Evolutionary conservation across 1,284 basidiomycete species (phyloP), one percentile per base, ranked within the genome.

Genomic region (Tylopilus orsonianus): DNA sequence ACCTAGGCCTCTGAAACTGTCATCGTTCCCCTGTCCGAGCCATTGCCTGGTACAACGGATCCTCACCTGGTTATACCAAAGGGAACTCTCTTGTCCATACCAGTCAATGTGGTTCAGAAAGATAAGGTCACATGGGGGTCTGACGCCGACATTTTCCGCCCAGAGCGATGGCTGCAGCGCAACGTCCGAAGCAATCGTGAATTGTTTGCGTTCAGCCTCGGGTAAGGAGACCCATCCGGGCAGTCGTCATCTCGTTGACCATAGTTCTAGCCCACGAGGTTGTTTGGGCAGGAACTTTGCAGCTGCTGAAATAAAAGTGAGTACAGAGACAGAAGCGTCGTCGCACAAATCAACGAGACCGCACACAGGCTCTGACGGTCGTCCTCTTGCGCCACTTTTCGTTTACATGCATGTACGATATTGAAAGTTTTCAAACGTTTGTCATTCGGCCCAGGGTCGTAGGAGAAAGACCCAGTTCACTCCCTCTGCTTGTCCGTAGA

Each of bases 371-470:
- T 27, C 61, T 81, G 43, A 65, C 72, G 20, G 60, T 76, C 18
- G 72, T 73, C 12, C 70, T 83, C 22, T 59, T 83, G 52, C 72
- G 68, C 22, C 73, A 77, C 30, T 82, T 80, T 59, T 70, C 74
- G 7, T 79, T 82, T 56, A 62, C 69, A 4, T 78, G 75, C 50
- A 56, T 66, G 18, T 56, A 66, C 38, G 68, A 80, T 22, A 80
- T 83, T 41, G 80, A 83, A 54, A 59, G 77, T 19, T 83, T 81
- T 58, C 79, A 81, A 54, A 80, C 79, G 44, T 83, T 82, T 52
- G 80, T 83, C 14, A 71, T 83, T 45, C 74, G 80, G n/a, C 78
- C 81, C 35, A 72, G 79, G 29, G 58, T 83, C 47, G 68, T 67
- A 53, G 78, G 79, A 39, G 67, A 80, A 54, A 69, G 67, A 1